Evolutionary conservation across 495 filamentous ascomycete species (phyloP).

Genomic region (Sordaria brevicollis): DNA sequence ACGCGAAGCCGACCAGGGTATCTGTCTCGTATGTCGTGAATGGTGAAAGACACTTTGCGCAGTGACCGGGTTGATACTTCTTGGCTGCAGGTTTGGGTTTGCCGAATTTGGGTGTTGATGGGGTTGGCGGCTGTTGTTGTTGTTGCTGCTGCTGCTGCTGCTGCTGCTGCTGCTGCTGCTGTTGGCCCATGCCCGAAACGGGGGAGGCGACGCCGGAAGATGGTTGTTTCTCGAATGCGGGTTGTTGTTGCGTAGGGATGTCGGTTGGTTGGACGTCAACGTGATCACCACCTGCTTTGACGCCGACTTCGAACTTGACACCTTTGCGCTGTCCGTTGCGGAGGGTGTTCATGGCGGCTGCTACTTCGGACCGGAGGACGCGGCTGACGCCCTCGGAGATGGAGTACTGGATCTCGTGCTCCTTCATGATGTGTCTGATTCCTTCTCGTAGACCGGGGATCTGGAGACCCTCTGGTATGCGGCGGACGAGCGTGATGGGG

Average conservation of each 20-base stretch:
- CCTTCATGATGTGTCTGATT: slow-evolving; percentile 73
- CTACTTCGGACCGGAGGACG: slow-evolving; percentile 80
- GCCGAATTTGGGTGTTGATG: background rate
- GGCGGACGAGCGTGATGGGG: slow-evolving; percentile 76
- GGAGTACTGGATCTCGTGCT: slow-evolving; percentile 85
- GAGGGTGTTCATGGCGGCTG: slow-evolving; percentile 65
- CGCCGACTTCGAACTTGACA: slow-evolving; percentile 73
- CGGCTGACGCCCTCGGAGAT: slow-evolving; percentile 84
- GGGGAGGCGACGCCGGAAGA: background rate
- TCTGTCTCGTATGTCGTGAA: slow-evolving; percentile 55
- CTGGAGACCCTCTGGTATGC: slow-evolving; percentile 84
- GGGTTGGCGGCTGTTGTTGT: background rate
- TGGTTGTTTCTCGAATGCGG: slow-evolving; percentile 6
- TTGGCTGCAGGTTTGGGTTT: slow-evolving; percentile 2
- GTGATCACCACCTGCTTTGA: slow-evolving; percentile 29
- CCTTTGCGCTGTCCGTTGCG: slow-evolving; percentile 68
- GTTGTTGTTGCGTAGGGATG: slow-evolving; percentile 5
- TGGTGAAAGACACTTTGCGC: slow-evolving; percentile 52
- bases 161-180: background rate
- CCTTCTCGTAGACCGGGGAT: slow-evolving; percentile 83
- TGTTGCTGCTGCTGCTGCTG: background rate
- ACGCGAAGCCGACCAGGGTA: slow-evolving; percentile 82
- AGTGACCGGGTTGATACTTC: slow-evolving; percentile 39
- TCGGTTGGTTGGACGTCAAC: slow-evolving; percentile 29
- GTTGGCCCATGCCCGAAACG: background rate